A percentile compares a stretch with the other conserved stretches of the same genome.
Conservation (phyloP, 169 alveolate species). For the Eimeria maxima region DNA sequence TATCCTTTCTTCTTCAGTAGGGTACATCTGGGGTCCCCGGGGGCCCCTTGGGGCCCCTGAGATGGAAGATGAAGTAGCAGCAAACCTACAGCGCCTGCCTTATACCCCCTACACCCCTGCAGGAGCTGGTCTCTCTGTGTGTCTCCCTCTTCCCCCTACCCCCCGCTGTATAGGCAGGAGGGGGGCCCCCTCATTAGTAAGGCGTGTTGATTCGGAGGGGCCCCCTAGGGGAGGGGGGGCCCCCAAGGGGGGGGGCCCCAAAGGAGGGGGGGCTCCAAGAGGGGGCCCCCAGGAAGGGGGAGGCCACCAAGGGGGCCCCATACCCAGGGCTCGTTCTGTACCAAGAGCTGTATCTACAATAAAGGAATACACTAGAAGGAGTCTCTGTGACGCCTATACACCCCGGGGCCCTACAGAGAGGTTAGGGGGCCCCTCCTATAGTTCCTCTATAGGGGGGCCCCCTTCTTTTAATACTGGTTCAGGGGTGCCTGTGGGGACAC, state of each 20-base stretch:
- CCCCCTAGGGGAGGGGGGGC: background rate
- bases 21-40: constrained; percentile 5
- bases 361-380: background rate
- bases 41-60: constrained; percentile 29
- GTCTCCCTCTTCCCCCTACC: background rate
- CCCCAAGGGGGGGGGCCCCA: too few species aligned
- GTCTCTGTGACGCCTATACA: background rate
- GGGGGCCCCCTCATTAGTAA: too few species aligned
- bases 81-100: background rate
- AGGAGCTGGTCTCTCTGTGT: background rate
- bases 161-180: background rate
- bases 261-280: too few species aligned
- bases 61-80: too few species aligned
- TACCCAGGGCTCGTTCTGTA: background rate
- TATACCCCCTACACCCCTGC: background rate
- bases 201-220: too few species aligned
- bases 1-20: too few species aligned
- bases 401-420: background rate
- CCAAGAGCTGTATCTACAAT: background rate
- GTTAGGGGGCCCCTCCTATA: constrained; percentile 1
- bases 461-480: too few species aligned
- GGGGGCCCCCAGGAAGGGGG: too few species aligned
- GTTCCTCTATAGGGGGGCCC: too few species aligned
- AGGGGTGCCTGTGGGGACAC: too few species aligned
- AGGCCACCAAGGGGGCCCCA: too few species aligned